Evolutionary conservation across 2,329 filamentous ascomycete species (phyloP).

Genomic region (Amylocarpus encephaloides): DNA sequence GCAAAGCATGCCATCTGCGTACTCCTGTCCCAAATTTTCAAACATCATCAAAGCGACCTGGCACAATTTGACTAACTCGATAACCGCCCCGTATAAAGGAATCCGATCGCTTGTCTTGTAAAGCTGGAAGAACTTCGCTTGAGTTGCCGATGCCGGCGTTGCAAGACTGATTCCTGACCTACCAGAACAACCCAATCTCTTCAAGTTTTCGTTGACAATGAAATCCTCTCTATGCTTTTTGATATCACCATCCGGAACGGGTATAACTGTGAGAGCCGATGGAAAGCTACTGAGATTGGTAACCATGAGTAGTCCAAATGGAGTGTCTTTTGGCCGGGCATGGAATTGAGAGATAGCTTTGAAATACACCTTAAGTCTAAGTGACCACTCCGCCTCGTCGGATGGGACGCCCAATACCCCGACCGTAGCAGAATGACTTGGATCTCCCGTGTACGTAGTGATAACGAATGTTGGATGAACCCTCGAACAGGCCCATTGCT

Average conservation of each 20-base stretch:
- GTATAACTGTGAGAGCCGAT: constrained; percentile 85
- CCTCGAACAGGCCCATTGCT: constrained; percentile 95
- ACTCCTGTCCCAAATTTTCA: constrained; percentile 78
- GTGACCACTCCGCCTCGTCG: constrained; percentile 75
- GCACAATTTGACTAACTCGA: constrained; percentile 85
- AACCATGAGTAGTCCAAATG: constrained; percentile 80
- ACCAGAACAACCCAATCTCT: constrained; percentile 85
- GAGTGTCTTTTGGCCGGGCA: constrained; percentile 75
- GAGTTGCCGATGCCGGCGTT: constrained; percentile 70
- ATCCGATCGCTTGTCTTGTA: constrained; percentile 84
- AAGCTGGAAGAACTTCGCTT: constrained; percentile 85
- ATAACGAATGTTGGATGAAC: constrained; percentile 87
- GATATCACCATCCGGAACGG: constrained; percentile 80
- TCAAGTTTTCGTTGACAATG: constrained; percentile 90
- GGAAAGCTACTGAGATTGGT: constrained; percentile 92
- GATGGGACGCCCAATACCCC: constrained; percentile 76
- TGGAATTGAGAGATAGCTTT: constrained; percentile 79
- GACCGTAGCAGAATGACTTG: constrained; percentile 69
- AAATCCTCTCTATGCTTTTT: constrained; percentile 75
- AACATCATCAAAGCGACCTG: constrained; percentile 86
- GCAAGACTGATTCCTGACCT: constrained; percentile 77
- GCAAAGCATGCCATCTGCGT: constrained; percentile 86
- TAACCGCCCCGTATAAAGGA: constrained; percentile 68
- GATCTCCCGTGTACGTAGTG: constrained; percentile 85
- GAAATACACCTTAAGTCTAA: constrained; percentile 75